A percentile compares a stretch with the other conserved stretches of the same genome.
These are phyloP conservation scores for Phytophthora constricta DNA, from an alignment of 352 stramenopile species.

Conservation along the genomic window DNA sequence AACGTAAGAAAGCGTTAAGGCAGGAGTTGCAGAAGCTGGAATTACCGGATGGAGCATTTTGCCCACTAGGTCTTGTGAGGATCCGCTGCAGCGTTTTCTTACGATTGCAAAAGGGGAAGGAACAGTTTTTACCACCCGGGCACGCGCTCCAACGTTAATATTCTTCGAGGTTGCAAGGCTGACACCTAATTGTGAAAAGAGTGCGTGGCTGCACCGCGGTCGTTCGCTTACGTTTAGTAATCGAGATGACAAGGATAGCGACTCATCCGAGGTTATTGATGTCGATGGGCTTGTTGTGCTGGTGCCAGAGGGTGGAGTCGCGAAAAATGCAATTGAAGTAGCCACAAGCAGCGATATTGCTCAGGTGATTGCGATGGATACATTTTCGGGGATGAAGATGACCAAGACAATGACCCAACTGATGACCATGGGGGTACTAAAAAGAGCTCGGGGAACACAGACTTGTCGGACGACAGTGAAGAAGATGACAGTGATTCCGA, in stretches of 20 bases:
- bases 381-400: slow-evolving; percentile 51
- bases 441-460: slow-evolving; percentile 23
- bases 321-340: slow-evolving; percentile 75
- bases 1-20: slow-evolving; percentile 68
- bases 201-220: slow-evolving; percentile 61
- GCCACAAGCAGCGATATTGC: slow-evolving; percentile 79
- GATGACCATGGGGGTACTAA: slow-evolving; percentile 33
- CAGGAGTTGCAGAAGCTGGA: slow-evolving; percentile 65
- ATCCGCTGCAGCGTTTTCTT: slow-evolving; percentile 68
- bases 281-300: slow-evolving; percentile 23
- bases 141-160: slow-evolving; percentile 79
- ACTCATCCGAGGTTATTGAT: slow-evolving; percentile 30
- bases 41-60: slow-evolving; percentile 68
- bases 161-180: slow-evolving; percentile 85
- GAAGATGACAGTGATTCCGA: slow-evolving; percentile 46
- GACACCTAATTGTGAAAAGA: slow-evolving; percentile 43
- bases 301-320: slow-evolving; percentile 14
- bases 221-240: slow-evolving; percentile 46
- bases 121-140: slow-evolving; percentile 89
- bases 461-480: slow-evolving; percentile 25
- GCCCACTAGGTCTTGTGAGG: slow-evolving; percentile 73
- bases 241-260: slow-evolving; percentile 33
- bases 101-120: slow-evolving; percentile 72
- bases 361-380: slow-evolving; percentile 66
- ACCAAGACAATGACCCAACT: slow-evolving; percentile 30